phyloP scores from a whole-genome alignment of 2,329 filamentous ascomycete species.

The Stagonosporopsis vannaccii region DNA sequence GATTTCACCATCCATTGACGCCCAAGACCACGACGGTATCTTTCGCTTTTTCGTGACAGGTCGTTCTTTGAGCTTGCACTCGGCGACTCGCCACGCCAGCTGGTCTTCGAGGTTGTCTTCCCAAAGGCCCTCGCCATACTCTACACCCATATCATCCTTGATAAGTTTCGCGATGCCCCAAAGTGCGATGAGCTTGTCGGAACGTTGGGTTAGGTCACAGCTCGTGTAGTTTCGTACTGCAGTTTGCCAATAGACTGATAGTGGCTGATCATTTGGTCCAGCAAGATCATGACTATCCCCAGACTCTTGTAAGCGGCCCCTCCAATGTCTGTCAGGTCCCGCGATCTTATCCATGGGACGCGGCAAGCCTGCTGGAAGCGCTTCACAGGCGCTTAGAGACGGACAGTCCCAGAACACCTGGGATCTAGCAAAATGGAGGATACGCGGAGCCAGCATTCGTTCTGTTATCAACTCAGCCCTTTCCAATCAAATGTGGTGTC shows the following conservation, averaged over 20 bases:
- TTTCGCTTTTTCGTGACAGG: conserved; percentile 15
- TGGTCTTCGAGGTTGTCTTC: conserved; percentile 34
- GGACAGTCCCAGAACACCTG: conserved; percentile 43
- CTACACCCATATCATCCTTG: conserved; percentile 25
- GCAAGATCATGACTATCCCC: conserved; percentile 11
- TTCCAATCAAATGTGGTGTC: not conserved
- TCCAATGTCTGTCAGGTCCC: conserved; percentile 34
- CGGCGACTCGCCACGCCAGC: conserved; percentile 32
- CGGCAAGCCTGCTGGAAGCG: conserved; percentile 31
- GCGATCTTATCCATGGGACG: conserved; percentile 25
- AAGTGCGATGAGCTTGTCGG: conserved; percentile 35
- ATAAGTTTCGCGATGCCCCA: conserved; percentile 42
- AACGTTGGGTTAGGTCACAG: conserved; percentile 28
- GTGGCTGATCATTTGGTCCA: conserved; percentile 29
- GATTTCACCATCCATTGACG: conserved; percentile 28
- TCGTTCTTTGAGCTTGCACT: conserved; percentile 18
- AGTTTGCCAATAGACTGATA: conserved; percentile 32
- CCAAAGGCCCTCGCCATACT: conserved; percentile 36
- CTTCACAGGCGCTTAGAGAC: conserved; percentile 33
- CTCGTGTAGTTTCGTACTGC: conserved; percentile 34
- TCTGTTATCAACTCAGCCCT: conserved; percentile 21
- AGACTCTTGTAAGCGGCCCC: conserved; percentile 31
- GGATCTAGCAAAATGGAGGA: conserved; percentile 32
- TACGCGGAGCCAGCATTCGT: conserved; percentile 36
- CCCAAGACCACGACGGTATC: conserved; percentile 36